Base-by-base conservation (phyloP, 768 basidiomycete genomes). In the Lactarius indigo region DNA sequence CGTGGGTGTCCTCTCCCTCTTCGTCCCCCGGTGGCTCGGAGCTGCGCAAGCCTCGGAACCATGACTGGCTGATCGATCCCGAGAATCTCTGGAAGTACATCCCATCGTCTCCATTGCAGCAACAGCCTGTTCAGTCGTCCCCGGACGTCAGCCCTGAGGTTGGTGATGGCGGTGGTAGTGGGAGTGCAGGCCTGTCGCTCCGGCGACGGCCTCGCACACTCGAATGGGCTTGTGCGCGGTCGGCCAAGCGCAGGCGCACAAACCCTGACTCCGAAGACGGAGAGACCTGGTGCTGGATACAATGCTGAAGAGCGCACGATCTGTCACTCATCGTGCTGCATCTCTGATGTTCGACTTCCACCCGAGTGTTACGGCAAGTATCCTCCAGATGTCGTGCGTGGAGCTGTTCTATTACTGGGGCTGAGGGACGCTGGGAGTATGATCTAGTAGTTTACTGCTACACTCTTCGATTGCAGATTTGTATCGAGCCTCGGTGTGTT, bases 201-300 rank as follows among this genome's bases (percentile, higher is more conserved):
- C 50, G 74, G 69, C 71, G 50, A 23, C 50, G 70, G 28, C 66
- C 73, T 59, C 75, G 75, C 58, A 78, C 77, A 2, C 76, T 82
- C 15, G 81, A 82, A 68, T 82, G 80, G 81, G 81, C 81, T 17
- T 82, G 81, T 67, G 77, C 80, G 30, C 77, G 74, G 55, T 75
- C 76, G 26, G 68, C 77, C 20, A 80, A 79, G 64, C 80, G 79
- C 23, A 73, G 74, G 42, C 78, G 76, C 39, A 58, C 69, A 41
- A 64, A 69, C 13, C 57, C 57, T 20, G 69, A 67, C 5, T 63
- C 65, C 57, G 68, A 69, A 23, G 72, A 72, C 26, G 65, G 28
- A 26, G 73, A 70, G 57, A 71, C 66, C 8, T n/a, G 66, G 65
- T 23, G 68, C 64, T 44, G 72, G 72, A 31, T 58, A 23, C 39